Conservation (phyloP, 164 flowering plant genomes). For the Tetracentron sinense region DNA sequence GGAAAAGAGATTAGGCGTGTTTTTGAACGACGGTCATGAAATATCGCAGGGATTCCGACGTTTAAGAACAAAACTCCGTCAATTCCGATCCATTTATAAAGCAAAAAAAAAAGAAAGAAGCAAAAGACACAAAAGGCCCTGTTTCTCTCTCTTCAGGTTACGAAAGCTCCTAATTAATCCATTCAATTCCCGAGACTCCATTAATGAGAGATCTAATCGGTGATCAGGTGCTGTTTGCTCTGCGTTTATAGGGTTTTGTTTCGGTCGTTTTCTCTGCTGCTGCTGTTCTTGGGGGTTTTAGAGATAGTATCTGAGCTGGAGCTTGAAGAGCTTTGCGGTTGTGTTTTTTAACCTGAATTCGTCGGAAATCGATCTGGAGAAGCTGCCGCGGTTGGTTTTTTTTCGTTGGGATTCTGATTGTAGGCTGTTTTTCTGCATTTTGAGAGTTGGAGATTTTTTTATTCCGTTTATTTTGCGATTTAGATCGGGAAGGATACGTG, state of each 20-base stretch:
- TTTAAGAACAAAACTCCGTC: constrained; percentile 18
- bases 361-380: constrained; percentile 3
- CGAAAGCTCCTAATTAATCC: constrained; percentile 5
- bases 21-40: constrained; percentile 13
- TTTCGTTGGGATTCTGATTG: neutral
- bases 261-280: neutral
- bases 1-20: no score
- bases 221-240: constrained; percentile 3
- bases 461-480: neutral
- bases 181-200: constrained; percentile 20
- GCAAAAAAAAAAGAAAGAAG: constrained; percentile 3
- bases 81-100: constrained; percentile 12
- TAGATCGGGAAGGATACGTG: constrained; percentile 5
- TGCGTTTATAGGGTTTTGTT: constrained; percentile 21
- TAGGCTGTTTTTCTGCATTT: neutral
- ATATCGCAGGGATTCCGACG: constrained; percentile 15
- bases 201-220: constrained; percentile 7
- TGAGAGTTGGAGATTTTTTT: constrained; percentile 1
- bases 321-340: neutral
- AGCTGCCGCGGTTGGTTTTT: neutral
- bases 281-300: constrained; percentile 5
- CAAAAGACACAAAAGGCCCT: no score
- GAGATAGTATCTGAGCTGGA: neutral
- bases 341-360: neutral
- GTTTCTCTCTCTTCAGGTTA: constrained; percentile 13